Conservation (phyloP, 257 asterid genomes). For the Linderniella brevidens region DNA sequence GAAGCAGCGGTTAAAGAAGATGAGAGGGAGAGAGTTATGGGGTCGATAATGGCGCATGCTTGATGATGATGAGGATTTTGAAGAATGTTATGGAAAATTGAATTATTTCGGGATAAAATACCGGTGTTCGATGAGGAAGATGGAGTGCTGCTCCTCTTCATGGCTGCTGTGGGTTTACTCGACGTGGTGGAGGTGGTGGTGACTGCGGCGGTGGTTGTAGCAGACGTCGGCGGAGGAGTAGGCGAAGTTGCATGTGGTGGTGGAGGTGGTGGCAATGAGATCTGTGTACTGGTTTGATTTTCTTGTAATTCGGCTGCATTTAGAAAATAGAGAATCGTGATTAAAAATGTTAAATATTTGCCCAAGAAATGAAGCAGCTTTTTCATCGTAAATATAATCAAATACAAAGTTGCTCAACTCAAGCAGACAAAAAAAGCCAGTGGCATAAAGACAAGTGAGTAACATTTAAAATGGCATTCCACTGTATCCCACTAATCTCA, state of each 20-base stretch:
- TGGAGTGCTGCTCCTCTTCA: conserved; percentile 7
- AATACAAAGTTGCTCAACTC: neutral
- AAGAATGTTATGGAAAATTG: conserved; percentile 1
- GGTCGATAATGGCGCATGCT: too few species aligned
- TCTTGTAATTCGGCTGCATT: conserved; percentile 20
- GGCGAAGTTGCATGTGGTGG: conserved; percentile 18
- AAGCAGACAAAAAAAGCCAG: too few species aligned
- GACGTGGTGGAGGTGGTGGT: too few species aligned
- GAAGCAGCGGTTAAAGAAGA: neutral
- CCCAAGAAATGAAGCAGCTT: conserved; percentile 12
- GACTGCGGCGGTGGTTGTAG: neutral
- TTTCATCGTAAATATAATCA: too few species aligned
- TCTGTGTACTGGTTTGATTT: conserved; percentile 14
- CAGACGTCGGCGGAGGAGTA: conserved; percentile 5
- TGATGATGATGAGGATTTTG: too few species aligned
- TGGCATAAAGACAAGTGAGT: too few species aligned
- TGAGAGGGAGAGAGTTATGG: conserved; percentile 9
- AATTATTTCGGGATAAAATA: conserved; percentile 16
- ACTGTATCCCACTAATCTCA: too few species aligned
- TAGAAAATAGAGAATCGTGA: conserved; percentile 1
- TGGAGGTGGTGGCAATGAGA: conserved; percentile 17
- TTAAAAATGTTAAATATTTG: conserved; percentile 9
- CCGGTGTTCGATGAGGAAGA: conserved; percentile 10
- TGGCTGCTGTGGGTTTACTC: too few species aligned
- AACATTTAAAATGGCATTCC: too few species aligned